Base-by-base conservation (phyloP, 257 asterid species). In the Plantago elongata region DNA sequence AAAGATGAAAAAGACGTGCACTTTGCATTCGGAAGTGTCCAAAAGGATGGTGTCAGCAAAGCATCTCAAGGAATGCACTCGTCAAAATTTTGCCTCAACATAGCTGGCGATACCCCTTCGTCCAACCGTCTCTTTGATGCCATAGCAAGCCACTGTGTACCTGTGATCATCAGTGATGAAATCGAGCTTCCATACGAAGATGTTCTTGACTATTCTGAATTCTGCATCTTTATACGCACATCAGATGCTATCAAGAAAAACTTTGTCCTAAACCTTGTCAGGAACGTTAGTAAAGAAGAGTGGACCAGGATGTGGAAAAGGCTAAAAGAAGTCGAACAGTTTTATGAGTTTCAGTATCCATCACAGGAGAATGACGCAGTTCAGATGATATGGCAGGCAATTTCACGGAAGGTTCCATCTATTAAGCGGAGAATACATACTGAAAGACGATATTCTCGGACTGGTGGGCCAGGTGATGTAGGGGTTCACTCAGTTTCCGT, bases 51-150 rank as follows among this genome's bases (percentile, higher is more conserved):
- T 0, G 66, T 78, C 3, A 70, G 51, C 49, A 74, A 68, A 62
- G 84, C 85, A 3, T 52, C 85, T 13, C 62, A 58, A 60, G 91
- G 91, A 11, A 81, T 84, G 91, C 88, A 67, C 38, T 60, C 73
- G 3, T 84, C 91, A 54, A 83, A 83, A 61, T 83, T 83, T 74
- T 83, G 90, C 74, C 90, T 84, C 49, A 81, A 81, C 83, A 84
- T 84, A 54, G 91, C 91, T 0, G 91, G 91, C 3, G 91, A 84
- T 22, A 84, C 88, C 8, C 91, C 91, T 43, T 84, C 91, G 15
- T 84, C 91, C 3, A 84, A 81, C 51, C 87, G 88, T 62, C 83
- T 81, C 18, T 82, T 82, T 61, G 89, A 82, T 71, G 89, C 89
- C 9, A 79, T 82, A 30, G 83, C 80, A 9, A 79, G 89, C 83